These are phyloP conservation scores for Colletotrichum sp. DNA, from an alignment of 2,329 filamentous ascomycete species.

Conservation along the genomic window DNA sequence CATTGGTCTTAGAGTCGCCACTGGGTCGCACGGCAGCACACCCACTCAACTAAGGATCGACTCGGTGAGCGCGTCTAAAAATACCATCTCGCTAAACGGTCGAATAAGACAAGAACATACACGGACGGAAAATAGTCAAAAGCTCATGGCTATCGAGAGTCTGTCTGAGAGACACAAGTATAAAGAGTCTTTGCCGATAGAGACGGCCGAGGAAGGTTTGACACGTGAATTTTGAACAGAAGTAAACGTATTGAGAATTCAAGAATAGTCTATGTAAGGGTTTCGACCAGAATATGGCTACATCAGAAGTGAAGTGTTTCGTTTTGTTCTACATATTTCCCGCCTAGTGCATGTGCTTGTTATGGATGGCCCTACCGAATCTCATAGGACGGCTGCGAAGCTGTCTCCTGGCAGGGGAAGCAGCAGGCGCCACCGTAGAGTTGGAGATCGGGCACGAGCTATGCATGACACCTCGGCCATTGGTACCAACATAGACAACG, in stretches of 20 bases:
- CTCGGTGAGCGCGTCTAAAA: no score
- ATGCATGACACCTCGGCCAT: constrained; percentile 51
- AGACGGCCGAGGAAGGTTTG: fast-evolving
- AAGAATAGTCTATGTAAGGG: background rate
- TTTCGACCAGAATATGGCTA: background rate
- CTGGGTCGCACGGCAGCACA: no score
- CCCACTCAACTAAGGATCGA: no score
- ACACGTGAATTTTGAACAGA: background rate
- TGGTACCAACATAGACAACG: constrained; percentile 55
- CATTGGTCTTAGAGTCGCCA: no score
- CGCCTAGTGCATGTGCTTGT: background rate
- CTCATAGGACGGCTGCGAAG: background rate
- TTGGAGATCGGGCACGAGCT: constrained; percentile 6
- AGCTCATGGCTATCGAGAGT: no score
- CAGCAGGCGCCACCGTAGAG: background rate
- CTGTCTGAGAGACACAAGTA: no score
- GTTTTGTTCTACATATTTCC: background rate
- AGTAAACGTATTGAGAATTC: background rate
- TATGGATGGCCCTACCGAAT: background rate
- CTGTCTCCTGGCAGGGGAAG: background rate
- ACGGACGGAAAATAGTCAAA: no score
- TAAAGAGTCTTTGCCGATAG: background rate
- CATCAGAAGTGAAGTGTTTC: background rate
- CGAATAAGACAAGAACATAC: no score
- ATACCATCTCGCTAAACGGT: no score